A percentile compares a stretch with the other conserved stretches of the same genome.
phyloP scores from a whole-genome alignment of 2,329 filamentous ascomycete species.

The Pseudogymnoascus sp. region DNA sequence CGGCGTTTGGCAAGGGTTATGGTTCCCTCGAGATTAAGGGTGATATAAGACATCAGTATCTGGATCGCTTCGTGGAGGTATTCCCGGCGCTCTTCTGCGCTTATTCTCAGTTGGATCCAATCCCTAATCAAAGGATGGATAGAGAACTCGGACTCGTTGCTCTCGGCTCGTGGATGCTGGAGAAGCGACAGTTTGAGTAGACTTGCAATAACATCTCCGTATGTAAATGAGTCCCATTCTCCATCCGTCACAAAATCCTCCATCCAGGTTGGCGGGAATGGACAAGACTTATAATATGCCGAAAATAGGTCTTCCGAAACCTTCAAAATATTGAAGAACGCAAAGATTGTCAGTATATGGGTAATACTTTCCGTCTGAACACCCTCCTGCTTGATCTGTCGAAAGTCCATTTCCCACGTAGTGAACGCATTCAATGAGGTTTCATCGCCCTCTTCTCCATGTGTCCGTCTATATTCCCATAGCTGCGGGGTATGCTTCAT shows the following conservation, averaged over 20 bases:
- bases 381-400: slow-evolving; percentile 17
- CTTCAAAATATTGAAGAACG: slow-evolving; percentile 22
- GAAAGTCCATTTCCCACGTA: slow-evolving; percentile 27
- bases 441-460: slow-evolving; percentile 14
- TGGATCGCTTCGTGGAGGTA: slow-evolving; percentile 5
- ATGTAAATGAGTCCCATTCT: slow-evolving; percentile 20
- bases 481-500: slow-evolving; percentile 21
- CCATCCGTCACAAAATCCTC: slow-evolving; percentile 17
- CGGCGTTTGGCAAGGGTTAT: neutral
- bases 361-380: slow-evolving; percentile 9
- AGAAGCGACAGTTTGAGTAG: slow-evolving; percentile 22
- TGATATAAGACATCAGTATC: neutral
- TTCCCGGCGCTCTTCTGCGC: slow-evolving; percentile 1
- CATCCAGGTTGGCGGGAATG: neutral
- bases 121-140: slow-evolving; percentile 23
- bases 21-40: neutral
- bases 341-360: slow-evolving; percentile 21
- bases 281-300: slow-evolving; percentile 6
- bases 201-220: slow-evolving; percentile 17
- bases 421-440: slow-evolving; percentile 23
- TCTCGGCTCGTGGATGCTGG: slow-evolving; percentile 15
- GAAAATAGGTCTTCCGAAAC: slow-evolving; percentile 25
- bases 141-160: slow-evolving; percentile 16
- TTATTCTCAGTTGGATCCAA: slow-evolving; percentile 21
- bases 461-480: slow-evolving; percentile 17